Evolutionary conservation across 345 rosid species (phyloP).

Genomic region (Jatropha curcas): DNA sequence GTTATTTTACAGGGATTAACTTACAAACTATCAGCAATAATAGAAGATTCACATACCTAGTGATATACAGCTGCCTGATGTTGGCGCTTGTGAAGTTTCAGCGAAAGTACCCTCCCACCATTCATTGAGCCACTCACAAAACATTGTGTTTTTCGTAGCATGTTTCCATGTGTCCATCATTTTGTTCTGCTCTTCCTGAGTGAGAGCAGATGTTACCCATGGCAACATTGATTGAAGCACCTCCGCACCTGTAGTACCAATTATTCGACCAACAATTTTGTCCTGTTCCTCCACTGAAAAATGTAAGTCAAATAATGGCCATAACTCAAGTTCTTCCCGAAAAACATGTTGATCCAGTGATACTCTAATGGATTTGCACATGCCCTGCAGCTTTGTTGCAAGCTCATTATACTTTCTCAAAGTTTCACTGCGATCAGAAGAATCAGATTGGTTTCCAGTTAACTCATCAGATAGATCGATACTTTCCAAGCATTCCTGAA

Average conservation of each 20-base stretch:
- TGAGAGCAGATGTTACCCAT: conserved; percentile 65
- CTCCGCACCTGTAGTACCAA: conserved; percentile 67
- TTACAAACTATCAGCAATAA: background rate
- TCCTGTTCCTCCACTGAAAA: conserved; percentile 66
- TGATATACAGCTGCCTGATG: conserved; percentile 49
- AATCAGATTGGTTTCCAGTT: conserved; percentile 17
- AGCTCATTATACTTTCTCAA: conserved; percentile 43
- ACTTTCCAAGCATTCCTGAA: conserved; percentile 36
- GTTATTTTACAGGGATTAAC: conserved; percentile 2
- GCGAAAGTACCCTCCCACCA: conserved; percentile 54
- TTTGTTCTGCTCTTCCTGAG: conserved; percentile 60
- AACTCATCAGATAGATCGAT: conserved; percentile 16
- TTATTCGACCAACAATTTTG: conserved; percentile 58
- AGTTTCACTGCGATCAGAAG: conserved; percentile 21
- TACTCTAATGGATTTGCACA: conserved; percentile 63
- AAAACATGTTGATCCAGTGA: conserved; percentile 59
- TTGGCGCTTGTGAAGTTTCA: conserved; percentile 27
- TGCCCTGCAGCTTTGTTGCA: conserved; percentile 60
- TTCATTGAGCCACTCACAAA: conserved; percentile 65
- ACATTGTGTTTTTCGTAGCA: conserved; percentile 65
- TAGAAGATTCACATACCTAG: conserved; percentile 34
- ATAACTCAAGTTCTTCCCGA: conserved; percentile 61
- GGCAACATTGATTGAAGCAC: conserved; percentile 69
- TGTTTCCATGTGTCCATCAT: conserved; percentile 72
- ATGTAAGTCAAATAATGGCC: conserved; percentile 65